A percentile compares a stretch with the other conserved stretches of the same genome.
phyloP scores from a whole-genome alignment of 352 stramenopile genomes.

The Phytophthora hybrid region DNA sequence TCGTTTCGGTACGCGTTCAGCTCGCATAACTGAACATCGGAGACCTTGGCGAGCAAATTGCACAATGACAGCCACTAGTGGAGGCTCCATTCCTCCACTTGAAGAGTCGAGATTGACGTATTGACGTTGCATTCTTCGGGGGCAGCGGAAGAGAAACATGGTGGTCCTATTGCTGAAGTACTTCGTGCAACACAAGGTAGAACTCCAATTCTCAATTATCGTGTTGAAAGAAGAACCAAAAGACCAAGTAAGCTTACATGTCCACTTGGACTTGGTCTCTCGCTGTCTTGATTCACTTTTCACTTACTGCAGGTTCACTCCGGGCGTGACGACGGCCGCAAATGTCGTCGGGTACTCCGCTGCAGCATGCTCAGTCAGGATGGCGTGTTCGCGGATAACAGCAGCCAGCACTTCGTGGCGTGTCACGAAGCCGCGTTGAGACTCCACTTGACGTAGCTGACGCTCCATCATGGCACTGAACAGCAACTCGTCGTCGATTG shows the following conservation, averaged over 20 bases:
- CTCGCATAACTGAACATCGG: too few species aligned
- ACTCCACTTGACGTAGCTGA: conserved; percentile 25
- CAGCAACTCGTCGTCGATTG: conserved; percentile 22
- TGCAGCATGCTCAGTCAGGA: conserved; percentile 20
- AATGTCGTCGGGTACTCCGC: conserved; percentile 18
- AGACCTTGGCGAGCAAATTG: too few species aligned
- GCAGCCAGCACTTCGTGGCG: conserved; percentile 26
- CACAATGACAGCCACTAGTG: too few species aligned
- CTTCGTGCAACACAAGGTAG: too few species aligned
- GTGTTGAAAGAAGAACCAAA: too few species aligned
- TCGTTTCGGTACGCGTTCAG: too few species aligned
- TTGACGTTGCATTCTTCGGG: too few species aligned
- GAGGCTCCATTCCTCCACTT: too few species aligned
- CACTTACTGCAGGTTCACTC: conserved; percentile 20
- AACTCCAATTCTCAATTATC: too few species aligned
- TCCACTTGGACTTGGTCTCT: background rate
- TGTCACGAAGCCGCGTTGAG: conserved; percentile 22
- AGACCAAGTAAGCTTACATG: background rate
- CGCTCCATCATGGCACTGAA: conserved; percentile 25
- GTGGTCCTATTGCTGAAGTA: too few species aligned
- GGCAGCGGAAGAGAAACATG: too few species aligned
- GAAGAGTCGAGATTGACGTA: too few species aligned
- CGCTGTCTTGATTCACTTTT: background rate
- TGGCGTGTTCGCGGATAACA: conserved; percentile 17
- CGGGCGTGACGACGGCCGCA: conserved; percentile 20